Base-by-base conservation (phyloP, 306 rosid genomes). In the Calophaca sinica region DNA sequence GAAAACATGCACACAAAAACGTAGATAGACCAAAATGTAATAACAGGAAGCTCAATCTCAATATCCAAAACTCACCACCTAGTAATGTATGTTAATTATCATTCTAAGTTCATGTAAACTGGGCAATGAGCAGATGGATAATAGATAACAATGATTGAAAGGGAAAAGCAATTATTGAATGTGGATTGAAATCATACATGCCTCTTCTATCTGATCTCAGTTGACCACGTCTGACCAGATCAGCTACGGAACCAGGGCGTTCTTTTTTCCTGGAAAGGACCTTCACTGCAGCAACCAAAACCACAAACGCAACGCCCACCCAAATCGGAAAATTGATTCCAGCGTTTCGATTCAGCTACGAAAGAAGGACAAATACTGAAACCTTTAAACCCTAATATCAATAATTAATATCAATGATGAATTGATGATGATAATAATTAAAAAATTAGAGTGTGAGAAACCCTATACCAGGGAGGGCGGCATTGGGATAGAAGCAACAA, bases 141-240 rank as follows among this genome's bases (percentile, higher is more conserved):
- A 13, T 5, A 20, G 26, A 51, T 49, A 5, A 62, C 11, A 20
- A 39, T 6, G 65, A 51, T 13, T 31, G n/a, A 61, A 62, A 38
- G n/a, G 10, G 32, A 12, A 38, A 20, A 49, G 11, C 29, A 31
- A 31, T 29, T 31, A 45, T 6, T 33, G 50, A 45, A 76, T 13
- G 41, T 28, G 84, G 86, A 84, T 72, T 82, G 50, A 82, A 81
- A 76, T 76, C 98, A 82, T 94, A 94, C 98, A 94, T 94, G 98
- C 98, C 98, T 90, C 97, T 89, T 87, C 93, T 90, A 84, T 94
- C 97, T 2, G 97, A 94, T 82, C 91, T 86, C n/a, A 91, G 90
- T 78, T 94, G 98, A 29, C 98, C 98, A 8, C 98, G 97, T 58
- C 98, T 80, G 32, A 94, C 94, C 1, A 94, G 88, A 88, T 94